These are phyloP conservation scores for Ambrosiella beaveri DNA, from an alignment of 2,329 filamentous ascomycete genomes.

Conservation along the genomic window DNA sequence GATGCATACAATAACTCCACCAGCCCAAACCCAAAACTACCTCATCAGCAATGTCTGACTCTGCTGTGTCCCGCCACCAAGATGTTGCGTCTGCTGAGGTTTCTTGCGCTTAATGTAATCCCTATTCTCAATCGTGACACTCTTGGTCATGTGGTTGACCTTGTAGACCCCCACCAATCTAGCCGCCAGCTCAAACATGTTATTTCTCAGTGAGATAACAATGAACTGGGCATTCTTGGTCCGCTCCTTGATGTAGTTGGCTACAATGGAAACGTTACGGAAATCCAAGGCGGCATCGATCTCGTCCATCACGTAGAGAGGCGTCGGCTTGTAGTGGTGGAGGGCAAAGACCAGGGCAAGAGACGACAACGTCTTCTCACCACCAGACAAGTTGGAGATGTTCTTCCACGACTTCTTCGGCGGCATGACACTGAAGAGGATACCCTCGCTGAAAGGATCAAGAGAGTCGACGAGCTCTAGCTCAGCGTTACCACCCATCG, in stretches of 20 bases:
- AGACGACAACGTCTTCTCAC: slow-evolving; percentile 90
- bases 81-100: slow-evolving; percentile 17
- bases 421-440: slow-evolving; percentile 95
- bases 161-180: slow-evolving; percentile 96
- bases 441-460: slow-evolving; percentile 93
- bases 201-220: slow-evolving; percentile 92
- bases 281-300: slow-evolving; percentile 97
- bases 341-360: slow-evolving; percentile 93
- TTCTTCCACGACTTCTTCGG: slow-evolving; percentile 99
- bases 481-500: slow-evolving; percentile 96
- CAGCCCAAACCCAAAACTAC: not conserved
- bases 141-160: slow-evolving; percentile 97
- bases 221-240: slow-evolving; percentile 99
- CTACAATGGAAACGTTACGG: slow-evolving; percentile 93
- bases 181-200: slow-evolving; percentile 98
- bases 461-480: slow-evolving; percentile 90
- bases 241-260: slow-evolving; percentile 96
- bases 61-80: not conserved
- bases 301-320: slow-evolving; percentile 98
- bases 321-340: slow-evolving; percentile 95
- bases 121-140: slow-evolving; percentile 71
- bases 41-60: slow-evolving; percentile 4
- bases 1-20: not conserved
- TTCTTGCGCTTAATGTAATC: slow-evolving; percentile 45
- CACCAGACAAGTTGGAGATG: slow-evolving; percentile 86